Percentiles rank a stretch among this genome's conserved stretches.
phyloP scores from a whole-genome alignment of 2,329 filamentous ascomycete genomes.

The Escovopsis sp. region DNA sequence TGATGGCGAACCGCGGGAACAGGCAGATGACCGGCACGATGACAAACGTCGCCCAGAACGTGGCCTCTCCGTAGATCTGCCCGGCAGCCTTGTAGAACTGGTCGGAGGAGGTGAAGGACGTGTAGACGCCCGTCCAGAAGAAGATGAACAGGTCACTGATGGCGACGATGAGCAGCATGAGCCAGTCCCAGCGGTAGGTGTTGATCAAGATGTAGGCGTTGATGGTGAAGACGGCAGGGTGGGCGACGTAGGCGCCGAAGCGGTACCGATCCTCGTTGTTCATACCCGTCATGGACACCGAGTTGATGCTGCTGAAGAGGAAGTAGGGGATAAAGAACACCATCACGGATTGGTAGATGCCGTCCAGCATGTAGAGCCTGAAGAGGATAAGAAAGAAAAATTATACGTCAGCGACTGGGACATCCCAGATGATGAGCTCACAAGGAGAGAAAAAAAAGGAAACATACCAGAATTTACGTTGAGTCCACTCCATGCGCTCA shows the following conservation, averaged over 20 bases:
- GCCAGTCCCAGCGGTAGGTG: slow-evolving; percentile 96
- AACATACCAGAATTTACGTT: slow-evolving; percentile 84
- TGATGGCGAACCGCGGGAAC: slow-evolving; percentile 74
- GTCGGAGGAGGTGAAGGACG: slow-evolving; percentile 31
- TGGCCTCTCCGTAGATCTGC: slow-evolving; percentile 65
- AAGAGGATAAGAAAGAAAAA: slow-evolving; percentile 8
- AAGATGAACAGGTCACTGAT: slow-evolving; percentile 82
- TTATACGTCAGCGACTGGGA: background rate
- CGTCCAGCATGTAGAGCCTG: slow-evolving; percentile 88
- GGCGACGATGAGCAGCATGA: slow-evolving; percentile 68
- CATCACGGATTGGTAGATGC: slow-evolving; percentile 85
- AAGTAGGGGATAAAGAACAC: slow-evolving; percentile 88
- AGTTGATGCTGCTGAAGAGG: slow-evolving; percentile 53
- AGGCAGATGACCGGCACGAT: slow-evolving; percentile 70
- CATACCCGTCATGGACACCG: slow-evolving; percentile 57
- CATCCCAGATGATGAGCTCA: background rate
- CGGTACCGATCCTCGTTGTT: slow-evolving; percentile 66
- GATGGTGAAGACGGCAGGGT: slow-evolving; percentile 72
- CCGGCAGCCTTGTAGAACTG: slow-evolving; percentile 61
- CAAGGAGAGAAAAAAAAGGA: background rate
- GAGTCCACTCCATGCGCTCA: slow-evolving; percentile 91
- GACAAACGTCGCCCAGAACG: slow-evolving; percentile 77
- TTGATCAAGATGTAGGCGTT: slow-evolving; percentile 94
- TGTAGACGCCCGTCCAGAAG: slow-evolving; percentile 90
- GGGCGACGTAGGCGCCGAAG: slow-evolving; percentile 77